Evolutionary conservation across 2,329 filamentous ascomycete genomes (phyloP), one percentile per base, ranked within the genome.

Genomic region (Sporothrix variecibatus): DNA sequence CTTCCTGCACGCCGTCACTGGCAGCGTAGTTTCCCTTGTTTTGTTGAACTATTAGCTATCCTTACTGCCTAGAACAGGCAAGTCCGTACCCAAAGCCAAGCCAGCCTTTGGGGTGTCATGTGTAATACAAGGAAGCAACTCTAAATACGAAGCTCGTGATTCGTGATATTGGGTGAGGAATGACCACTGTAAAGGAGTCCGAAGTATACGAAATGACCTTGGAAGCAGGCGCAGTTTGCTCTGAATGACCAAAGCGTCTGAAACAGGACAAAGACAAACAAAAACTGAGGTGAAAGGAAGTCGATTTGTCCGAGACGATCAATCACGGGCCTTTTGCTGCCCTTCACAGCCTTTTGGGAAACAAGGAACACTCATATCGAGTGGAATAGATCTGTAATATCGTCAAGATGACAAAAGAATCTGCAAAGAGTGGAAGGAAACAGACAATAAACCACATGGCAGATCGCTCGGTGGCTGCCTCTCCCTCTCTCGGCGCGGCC

Each of bases 391-490:
- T n/a, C 26, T 31, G 53, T 26, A 58, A 31, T 46, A 46, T 20
- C 56, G 62, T 46, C 62, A 46, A 43, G 38, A 67, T 46, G 38
- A 46, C 38, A 34, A 60, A 60, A 12, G 17, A 65, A n/a, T n/a
- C 28, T 53, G 3, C 51, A 62, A n/a, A 62, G 20, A 62, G n/a
- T 62, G 17, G 20, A 38, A n/a, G n/a, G n/a, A n/a, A n/a, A n/a
- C n/a, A n/a, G n/a, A 26, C 34, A n/a, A 17, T 23, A 3, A 65
- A 67, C 17, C 38, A 67, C 62, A 46, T 67, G 38, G 62, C 62
- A 67, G 62, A 67, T 67, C 62, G n/a, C 20, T 67, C 38, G 23
- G 38, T 46, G 62, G 62, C 15, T 67, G 62, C 62, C 62, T 67
- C 62, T 67, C 62, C 62, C 62, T 65, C 23, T n/a, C 28, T 67